Conservation (phyloP, 306 rosid genomes). For the Fagus crenata region DNA sequence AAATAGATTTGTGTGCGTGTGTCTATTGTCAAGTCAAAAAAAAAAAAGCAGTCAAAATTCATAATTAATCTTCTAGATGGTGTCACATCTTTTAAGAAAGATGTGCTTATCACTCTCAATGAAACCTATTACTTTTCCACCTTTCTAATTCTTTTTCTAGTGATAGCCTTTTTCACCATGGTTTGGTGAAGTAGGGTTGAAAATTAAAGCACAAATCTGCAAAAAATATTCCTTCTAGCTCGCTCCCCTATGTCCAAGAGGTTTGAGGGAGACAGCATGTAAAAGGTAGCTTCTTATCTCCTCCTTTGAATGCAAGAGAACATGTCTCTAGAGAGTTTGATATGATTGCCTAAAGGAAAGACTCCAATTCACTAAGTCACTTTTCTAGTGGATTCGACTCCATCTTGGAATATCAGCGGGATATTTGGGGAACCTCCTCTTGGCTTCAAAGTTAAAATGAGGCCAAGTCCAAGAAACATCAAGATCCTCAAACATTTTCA, state of each 20-base stretch:
- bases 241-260: neutral
- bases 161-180: neutral
- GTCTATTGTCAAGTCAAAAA: too few species aligned
- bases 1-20: too few species aligned
- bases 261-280: conserved; percentile 33
- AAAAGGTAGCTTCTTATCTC: conserved; percentile 23
- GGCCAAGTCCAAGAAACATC: conserved; percentile 11
- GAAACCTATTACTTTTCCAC: too few species aligned
- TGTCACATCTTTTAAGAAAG: too few species aligned
- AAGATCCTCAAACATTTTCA: neutral
- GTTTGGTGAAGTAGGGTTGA: conserved; percentile 19
- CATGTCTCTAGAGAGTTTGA: conserved; percentile 12
- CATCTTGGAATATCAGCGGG: conserved; percentile 57
- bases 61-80: too few species aligned
- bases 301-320: conserved; percentile 12
- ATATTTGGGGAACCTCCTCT: conserved; percentile 52
- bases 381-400: conserved; percentile 48
- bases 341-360: conserved; percentile 35
- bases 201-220: conserved; percentile 6
- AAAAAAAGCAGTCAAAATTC: too few species aligned
- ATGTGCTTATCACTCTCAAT: too few species aligned
- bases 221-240: neutral
- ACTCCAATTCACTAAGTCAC: conserved; percentile 32
- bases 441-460: conserved; percentile 2
- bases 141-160: too few species aligned